phyloP scores from a whole-genome alignment of 2,329 filamentous ascomycete species.

The Leptodontidium sp. region DNA sequence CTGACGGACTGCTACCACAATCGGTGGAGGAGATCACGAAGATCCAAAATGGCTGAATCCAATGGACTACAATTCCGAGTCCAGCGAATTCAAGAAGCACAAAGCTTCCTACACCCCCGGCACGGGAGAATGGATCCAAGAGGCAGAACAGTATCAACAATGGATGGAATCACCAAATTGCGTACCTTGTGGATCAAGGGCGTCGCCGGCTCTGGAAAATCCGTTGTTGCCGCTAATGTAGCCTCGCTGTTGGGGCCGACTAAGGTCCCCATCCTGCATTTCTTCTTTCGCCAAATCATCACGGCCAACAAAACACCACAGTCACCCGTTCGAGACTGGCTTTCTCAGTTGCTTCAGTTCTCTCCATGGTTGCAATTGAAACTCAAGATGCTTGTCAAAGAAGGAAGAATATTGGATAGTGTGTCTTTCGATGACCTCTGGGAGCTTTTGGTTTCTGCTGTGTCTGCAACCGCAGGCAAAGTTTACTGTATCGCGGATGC shows the following conservation, averaged over 20 bases:
- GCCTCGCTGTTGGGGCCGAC: slow-evolving; percentile 36
- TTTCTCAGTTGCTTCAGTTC: slow-evolving; percentile 47
- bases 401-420: slow-evolving; percentile 27
- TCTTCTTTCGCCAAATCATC: slow-evolving; percentile 52
- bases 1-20: slow-evolving; percentile 19
- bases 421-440: slow-evolving; percentile 43
- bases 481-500: slow-evolving; percentile 58
- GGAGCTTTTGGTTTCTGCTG: slow-evolving; percentile 41
- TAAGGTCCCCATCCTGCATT: slow-evolving; percentile 45
- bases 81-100: slow-evolving; percentile 35
- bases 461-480: slow-evolving; percentile 29
- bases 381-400: slow-evolving; percentile 25
- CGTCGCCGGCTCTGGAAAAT: slow-evolving; percentile 55
- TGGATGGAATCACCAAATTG: slow-evolving; percentile 41
- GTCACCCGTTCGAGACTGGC: slow-evolving; percentile 46
- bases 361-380: slow-evolving; percentile 42
- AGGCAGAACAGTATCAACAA: slow-evolving; percentile 32
- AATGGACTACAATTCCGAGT: slow-evolving; percentile 29
- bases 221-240: slow-evolving; percentile 47
- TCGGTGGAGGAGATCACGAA: slow-evolving; percentile 25
- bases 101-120: slow-evolving; percentile 26
- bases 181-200: slow-evolving; percentile 53
- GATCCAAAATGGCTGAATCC: slow-evolving; percentile 33
- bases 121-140: slow-evolving; percentile 31
- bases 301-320: slow-evolving; percentile 43